Conservation (phyloP, 495 filamentous ascomycete species). For the Margaritispora aquatica region DNA sequence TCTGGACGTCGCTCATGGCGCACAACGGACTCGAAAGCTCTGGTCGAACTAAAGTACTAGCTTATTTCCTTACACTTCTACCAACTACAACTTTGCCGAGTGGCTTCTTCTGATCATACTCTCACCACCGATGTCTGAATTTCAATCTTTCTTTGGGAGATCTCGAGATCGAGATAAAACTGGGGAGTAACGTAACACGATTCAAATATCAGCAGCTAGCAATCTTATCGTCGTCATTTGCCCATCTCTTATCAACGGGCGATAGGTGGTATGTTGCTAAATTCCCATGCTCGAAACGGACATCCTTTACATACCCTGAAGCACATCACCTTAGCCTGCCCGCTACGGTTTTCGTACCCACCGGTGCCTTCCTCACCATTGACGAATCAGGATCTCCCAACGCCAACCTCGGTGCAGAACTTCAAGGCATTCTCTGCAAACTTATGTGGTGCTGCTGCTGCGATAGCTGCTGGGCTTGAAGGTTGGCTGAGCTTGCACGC, state of each 20-base stretch:
- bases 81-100: not conserved
- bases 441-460: not conserved
- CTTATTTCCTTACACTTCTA: not conserved
- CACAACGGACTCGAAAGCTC: not conserved
- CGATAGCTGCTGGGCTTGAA: no score
- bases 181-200: not conserved
- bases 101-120: not conserved
- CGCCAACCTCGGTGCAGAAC: no score
- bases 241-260: conserved; percentile 3
- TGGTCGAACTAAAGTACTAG: not conserved
- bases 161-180: no score
- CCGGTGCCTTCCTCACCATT: no score
- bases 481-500: no score
- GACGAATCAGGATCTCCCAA: not conserved
- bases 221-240: not conserved
- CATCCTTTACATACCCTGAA: not conserved
- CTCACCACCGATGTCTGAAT: not conserved
- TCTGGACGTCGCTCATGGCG: not conserved
- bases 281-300: not conserved
- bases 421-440: not conserved
- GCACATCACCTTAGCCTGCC: no score
- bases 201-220: not conserved
- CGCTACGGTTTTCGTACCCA: no score
- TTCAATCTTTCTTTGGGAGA: no score
- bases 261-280: no score